These are phyloP conservation scores for Articulospora tetracladia DNA, from an alignment of 495 filamentous ascomycete species.

Conservation along the genomic window DNA sequence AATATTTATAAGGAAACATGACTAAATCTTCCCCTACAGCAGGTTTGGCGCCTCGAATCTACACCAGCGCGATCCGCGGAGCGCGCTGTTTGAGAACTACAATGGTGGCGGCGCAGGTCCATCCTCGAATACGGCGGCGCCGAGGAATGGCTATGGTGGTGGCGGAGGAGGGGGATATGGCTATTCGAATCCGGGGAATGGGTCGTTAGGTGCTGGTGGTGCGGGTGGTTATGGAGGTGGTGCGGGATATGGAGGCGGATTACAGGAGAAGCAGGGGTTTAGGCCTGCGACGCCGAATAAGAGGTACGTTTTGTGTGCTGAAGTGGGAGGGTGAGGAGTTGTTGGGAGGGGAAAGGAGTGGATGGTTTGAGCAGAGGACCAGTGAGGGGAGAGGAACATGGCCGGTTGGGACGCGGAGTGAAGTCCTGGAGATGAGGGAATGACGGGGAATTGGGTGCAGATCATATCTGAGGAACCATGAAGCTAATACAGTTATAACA, in stretches of 20 bases:
- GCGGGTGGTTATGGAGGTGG: slow-evolving; percentile 6
- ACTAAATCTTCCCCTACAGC: neutral
- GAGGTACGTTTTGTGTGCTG: slow-evolving; percentile 46
- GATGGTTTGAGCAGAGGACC: neutral
- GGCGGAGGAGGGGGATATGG: slow-evolving; percentile 5
- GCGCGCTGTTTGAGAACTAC: slow-evolving; percentile 85
- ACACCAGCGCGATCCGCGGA: slow-evolving; percentile 83
- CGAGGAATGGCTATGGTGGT: slow-evolving; percentile 17
- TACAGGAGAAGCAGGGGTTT: slow-evolving; percentile 35
- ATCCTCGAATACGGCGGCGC: slow-evolving; percentile 41
- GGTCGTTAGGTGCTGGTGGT: slow-evolving; percentile 32
- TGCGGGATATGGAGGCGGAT: neutral
- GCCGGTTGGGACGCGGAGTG: neutral
- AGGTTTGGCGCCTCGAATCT: slow-evolving; percentile 28
- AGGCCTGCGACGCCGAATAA: slow-evolving; percentile 79
- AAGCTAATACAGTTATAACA: slow-evolving; percentile 23
- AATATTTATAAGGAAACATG: too few species aligned
- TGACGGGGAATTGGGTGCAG: too few species aligned
- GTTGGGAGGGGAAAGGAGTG: neutral
- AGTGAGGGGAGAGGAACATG: neutral
- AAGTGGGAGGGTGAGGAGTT: neutral
- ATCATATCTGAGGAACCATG: neutral
- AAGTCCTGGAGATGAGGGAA: neutral
- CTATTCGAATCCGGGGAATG: neutral
- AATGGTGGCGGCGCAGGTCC: slow-evolving; percentile 57